Conservation (phyloP, 345 rosid genomes). For the Luvunga scandens region DNA sequence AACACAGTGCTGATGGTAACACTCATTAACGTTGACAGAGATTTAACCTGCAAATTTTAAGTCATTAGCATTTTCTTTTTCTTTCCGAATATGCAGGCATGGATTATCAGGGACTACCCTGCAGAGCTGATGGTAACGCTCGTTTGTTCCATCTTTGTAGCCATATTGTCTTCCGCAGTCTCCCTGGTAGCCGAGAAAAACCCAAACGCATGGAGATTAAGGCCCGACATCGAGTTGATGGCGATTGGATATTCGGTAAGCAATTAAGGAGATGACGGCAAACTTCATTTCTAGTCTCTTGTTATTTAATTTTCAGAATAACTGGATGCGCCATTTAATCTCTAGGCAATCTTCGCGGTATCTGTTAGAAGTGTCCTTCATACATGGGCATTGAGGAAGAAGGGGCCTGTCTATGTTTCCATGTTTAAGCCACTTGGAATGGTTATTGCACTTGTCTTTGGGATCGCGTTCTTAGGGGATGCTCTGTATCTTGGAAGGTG, state of each 20-base stretch:
- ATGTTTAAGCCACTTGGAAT: conserved; percentile 38
- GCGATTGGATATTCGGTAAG: conserved; percentile 28
- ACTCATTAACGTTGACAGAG: too few species aligned
- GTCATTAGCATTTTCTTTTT: background rate
- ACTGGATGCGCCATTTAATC: background rate
- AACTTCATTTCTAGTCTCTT: background rate
- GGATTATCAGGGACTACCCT: conserved; percentile 24
- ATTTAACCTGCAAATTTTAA: background rate
- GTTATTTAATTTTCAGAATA: background rate
- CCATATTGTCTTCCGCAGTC: conserved; percentile 14
- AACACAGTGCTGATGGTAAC: background rate
- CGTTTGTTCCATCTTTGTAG: conserved; percentile 14
- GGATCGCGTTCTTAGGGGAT: conserved; percentile 36
- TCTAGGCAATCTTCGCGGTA: conserved; percentile 33
- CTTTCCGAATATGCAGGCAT: conserved; percentile 9
- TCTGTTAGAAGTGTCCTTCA: conserved; percentile 25
- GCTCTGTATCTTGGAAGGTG: conserved; percentile 37
- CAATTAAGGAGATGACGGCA: background rate
- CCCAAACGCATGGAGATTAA: conserved; percentile 26
- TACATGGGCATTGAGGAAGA: conserved; percentile 28
- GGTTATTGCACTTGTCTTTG: conserved; percentile 31
- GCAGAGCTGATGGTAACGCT: conserved; percentile 21
- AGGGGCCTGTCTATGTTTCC: conserved; percentile 29
- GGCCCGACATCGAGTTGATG: conserved; percentile 16
- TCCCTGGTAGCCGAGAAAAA: conserved; percentile 19